phyloP scores from a whole-genome alignment of 164 flowering plant species.

The Amborella trichopoda region DNA sequence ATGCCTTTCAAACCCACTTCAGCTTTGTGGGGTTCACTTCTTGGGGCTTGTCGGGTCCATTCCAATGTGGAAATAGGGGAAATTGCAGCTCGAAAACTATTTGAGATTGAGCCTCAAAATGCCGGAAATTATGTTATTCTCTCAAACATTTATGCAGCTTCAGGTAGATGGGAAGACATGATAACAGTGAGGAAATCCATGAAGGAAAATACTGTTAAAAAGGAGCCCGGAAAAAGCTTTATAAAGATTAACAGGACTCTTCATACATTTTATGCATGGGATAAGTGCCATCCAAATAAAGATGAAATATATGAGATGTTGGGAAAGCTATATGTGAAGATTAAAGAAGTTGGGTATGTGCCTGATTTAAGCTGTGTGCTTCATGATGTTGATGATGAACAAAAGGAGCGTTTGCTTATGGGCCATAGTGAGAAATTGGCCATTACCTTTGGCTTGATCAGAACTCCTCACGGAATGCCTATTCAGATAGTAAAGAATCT shows the following conservation, averaged over 20 bases:
- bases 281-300: conserved; percentile 15
- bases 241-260: conserved; percentile 12
- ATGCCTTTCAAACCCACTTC: conserved; percentile 23
- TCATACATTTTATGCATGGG: conserved; percentile 19
- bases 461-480: conserved; percentile 2
- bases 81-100: conserved; percentile 16
- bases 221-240: conserved; percentile 25
- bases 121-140: conserved; percentile 23
- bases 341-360: conserved; percentile 9
- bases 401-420: conserved; percentile 8
- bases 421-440: conserved; percentile 15
- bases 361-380: conserved; percentile 16
- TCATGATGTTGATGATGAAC: conserved; percentile 15
- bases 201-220: conserved; percentile 15
- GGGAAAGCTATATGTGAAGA: conserved; percentile 3
- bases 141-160: conserved; percentile 21
- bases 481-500: conserved; percentile 13
- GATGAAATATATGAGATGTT: conserved; percentile 13
- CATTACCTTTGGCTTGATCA: conserved; percentile 8
- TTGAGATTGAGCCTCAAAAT: conserved; percentile 21
- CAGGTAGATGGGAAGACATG: conserved; percentile 22
- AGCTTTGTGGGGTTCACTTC: conserved; percentile 23
- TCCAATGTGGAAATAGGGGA: conserved; percentile 16
- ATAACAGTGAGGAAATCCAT: conserved; percentile 13
- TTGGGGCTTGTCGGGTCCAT: conserved; percentile 21